These are phyloP conservation scores for Blastocystis sp. DNA, from an alignment of 352 stramenopile genomes.

Conservation along the genomic window DNA sequence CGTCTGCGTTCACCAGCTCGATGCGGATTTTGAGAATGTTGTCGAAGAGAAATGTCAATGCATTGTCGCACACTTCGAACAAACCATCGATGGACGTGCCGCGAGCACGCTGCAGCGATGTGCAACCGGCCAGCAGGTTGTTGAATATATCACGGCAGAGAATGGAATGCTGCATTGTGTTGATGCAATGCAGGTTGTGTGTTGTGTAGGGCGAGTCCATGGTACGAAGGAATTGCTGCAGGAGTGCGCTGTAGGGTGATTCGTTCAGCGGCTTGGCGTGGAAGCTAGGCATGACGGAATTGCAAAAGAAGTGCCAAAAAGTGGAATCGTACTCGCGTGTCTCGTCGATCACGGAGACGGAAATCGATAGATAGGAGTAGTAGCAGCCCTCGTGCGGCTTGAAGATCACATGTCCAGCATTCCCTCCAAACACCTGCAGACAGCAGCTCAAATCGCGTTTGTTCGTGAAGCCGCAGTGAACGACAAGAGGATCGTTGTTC, in stretches of 20 bases:
- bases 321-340: slow-evolving; percentile 11
- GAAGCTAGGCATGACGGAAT: neutral
- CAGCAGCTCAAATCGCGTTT: slow-evolving; percentile 11
- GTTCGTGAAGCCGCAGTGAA: slow-evolving; percentile 32
- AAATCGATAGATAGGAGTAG: slow-evolving; percentile 59
- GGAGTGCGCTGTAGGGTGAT: neutral
- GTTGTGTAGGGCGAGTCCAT: neutral
- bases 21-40: neutral
- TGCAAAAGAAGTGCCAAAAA: neutral
- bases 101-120: neutral
- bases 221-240: neutral
- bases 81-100: neutral
- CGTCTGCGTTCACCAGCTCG: neutral
- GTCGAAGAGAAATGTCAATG: neutral
- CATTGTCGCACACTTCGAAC: neutral
- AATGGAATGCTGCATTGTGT: slow-evolving; percentile 2
- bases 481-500: slow-evolving; percentile 33
- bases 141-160: slow-evolving; percentile 23
- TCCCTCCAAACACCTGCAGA: slow-evolving; percentile 29
- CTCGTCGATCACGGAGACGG: slow-evolving; percentile 32
- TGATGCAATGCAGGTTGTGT: slow-evolving; percentile 11
- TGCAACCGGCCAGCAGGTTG: slow-evolving; percentile 24
- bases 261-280: neutral
- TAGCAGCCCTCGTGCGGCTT: slow-evolving; percentile 48
- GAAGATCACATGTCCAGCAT: slow-evolving; percentile 5